These are phyloP conservation scores for Dactylella cylindrospora DNA, from an alignment of 2,329 filamentous ascomycete genomes.

Conservation along the genomic window DNA sequence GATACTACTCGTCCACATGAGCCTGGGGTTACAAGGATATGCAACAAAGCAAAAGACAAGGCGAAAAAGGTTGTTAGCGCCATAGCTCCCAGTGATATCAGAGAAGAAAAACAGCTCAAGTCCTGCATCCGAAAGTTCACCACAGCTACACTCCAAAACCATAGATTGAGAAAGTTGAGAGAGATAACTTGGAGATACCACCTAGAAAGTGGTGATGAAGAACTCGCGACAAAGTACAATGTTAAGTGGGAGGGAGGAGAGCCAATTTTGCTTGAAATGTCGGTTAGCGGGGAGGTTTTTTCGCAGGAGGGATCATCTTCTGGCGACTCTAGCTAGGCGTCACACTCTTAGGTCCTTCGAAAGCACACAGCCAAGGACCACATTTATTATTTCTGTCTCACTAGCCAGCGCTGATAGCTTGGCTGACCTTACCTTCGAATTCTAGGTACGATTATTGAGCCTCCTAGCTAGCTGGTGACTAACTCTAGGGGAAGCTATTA, in stretches of 20 bases:
- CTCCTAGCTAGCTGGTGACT: too few species aligned
- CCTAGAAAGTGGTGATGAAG: conserved; percentile 8
- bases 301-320: too few species aligned
- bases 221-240: neutral
- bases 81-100: neutral
- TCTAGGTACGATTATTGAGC: too few species aligned
- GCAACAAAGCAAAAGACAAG: conserved; percentile 29
- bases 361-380: too few species aligned
- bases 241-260: conserved; percentile 10
- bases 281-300: neutral
- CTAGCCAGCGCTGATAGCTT: too few species aligned
- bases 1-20: neutral
- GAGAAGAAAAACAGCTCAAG: conserved; percentile 13
- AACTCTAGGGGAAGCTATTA: too few species aligned
- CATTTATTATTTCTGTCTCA: too few species aligned
- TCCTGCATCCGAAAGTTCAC: conserved; percentile 19
- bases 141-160: neutral
- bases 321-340: too few species aligned
- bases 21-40: conserved; percentile 5
- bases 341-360: too few species aligned
- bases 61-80: conserved; percentile 20
- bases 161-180: conserved; percentile 5
- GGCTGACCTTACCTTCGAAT: too few species aligned
- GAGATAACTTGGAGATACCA: conserved; percentile 25
- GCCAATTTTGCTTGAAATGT: neutral